Evolutionary conservation across 2,329 filamentous ascomycete species (phyloP), one percentile per base, ranked within the genome.

Genomic region (Venturia aucupariae): DNA sequence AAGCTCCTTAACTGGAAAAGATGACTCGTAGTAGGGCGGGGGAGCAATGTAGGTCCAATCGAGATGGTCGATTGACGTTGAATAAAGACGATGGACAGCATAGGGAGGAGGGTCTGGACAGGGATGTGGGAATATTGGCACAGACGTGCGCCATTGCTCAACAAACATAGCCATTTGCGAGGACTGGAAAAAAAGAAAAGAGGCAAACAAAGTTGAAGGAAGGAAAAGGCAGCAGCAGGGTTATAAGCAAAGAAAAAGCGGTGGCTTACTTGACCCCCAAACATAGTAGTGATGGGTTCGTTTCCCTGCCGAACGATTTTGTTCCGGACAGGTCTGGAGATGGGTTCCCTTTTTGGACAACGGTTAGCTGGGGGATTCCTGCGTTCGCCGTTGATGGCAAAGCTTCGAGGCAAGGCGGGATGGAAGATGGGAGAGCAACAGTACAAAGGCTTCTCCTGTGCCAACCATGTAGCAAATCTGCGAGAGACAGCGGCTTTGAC

Each of bases 251-350:
- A 35, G 30, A 57, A 22, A 35, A 57, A 19, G n/a, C 19, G 3
- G 42, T 42, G 59, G 59, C 59, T 61, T 61, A 61, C 59, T 39
- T 32, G 59, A 41, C 59, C 59, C 11, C 35, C 35, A 24, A 62
- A 62, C 61, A 62, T 62, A 24, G 17, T 62, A 24, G 17, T 62
- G 61, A 24, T 8, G 27, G 27, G 51, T 55, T 57, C 17, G 30
- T 22, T 30, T 32, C 51, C 17, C 27, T 22, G 51, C 51, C 15
- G 27, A 57, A 35, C 30, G 35, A 35, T 57, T 30, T 57, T 35
- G 17, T 57, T 57, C 35, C 19, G 51, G 51, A 55, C 27, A 8
- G 51, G 24, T 55, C 27, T 55, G 27, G 51, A 27, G 27, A 7
- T n/a, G n/a, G 51, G 30, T 35, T 6, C 30, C 51, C 51, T 22